Percentiles rank a stretch among this genome's conserved stretches.
phyloP scores from a whole-genome alignment of 2,329 filamentous ascomycete genomes.

The Ceratocystis colombiana region DNA sequence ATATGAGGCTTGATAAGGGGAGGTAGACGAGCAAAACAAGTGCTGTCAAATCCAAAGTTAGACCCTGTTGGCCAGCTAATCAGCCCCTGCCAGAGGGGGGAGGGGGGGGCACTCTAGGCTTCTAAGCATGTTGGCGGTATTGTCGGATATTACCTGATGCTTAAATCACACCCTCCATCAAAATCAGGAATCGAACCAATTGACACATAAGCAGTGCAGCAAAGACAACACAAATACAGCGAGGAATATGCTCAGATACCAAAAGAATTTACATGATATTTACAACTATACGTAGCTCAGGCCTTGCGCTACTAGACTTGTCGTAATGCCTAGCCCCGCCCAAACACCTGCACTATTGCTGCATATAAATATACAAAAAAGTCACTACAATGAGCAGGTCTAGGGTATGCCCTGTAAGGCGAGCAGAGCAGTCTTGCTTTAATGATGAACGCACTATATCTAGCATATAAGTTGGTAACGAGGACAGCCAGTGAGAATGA shows the following conservation, averaged over 20 bases:
- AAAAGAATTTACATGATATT: too few relatives aligned
- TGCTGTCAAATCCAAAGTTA: not conserved
- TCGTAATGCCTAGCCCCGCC: not conserved
- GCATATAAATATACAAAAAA: not conserved
- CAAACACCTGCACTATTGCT: not conserved
- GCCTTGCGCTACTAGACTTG: not conserved
- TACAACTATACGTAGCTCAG: too few relatives aligned
- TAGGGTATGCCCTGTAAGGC: not conserved
- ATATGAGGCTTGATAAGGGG: not conserved
- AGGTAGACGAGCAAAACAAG: not conserved
- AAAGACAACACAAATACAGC: not conserved
- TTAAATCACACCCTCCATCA: not conserved
- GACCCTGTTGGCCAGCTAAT: constrained; percentile 1
- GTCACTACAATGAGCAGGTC: not conserved
- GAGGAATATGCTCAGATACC: too few relatives aligned
- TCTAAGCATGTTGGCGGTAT: not conserved
- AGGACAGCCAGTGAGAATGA: not conserved
- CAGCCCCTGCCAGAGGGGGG: not conserved
- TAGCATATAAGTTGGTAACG: not conserved
- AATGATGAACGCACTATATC: not conserved
- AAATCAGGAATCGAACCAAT: not conserved
- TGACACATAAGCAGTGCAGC: not conserved
- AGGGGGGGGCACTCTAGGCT: not conserved
- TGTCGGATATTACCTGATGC: constrained; percentile 1
- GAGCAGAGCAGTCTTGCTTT: not conserved